These are phyloP conservation scores for Collariella sp. DNA, from an alignment of 495 filamentous ascomycete genomes.

Conservation along the genomic window DNA sequence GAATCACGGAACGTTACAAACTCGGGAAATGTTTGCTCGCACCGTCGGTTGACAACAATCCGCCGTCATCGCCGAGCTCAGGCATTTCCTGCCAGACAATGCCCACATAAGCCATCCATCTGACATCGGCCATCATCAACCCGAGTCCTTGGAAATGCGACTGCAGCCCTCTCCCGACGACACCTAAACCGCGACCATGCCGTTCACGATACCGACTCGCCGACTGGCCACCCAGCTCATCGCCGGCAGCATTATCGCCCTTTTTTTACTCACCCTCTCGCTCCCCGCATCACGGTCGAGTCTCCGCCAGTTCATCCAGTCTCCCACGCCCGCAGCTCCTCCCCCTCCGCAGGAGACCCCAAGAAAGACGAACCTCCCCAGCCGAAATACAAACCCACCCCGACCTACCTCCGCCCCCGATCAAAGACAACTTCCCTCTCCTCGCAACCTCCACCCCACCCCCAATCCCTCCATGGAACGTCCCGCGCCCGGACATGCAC, in stretches of 20 bases:
- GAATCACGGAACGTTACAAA: no score
- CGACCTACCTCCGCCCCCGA: constrained; percentile 29
- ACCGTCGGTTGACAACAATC: no score
- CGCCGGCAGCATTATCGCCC: neutral
- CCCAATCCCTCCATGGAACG: constrained; percentile 38
- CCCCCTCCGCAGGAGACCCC: neutral
- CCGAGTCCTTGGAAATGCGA: neutral
- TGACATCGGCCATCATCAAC: no score
- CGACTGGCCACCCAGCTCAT: neutral
- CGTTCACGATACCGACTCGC: constrained; percentile 1
- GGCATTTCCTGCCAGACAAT: no score
- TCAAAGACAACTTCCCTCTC: constrained; percentile 33
- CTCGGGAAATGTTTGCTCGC: no score
- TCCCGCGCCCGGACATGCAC: constrained; percentile 25
- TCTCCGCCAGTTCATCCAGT: neutral
- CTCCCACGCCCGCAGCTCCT: neutral
- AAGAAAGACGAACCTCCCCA: constrained; percentile 5
- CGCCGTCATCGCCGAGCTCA: no score
- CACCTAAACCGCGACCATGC: neutral
- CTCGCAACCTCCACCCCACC: constrained; percentile 29
- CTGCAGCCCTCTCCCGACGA: neutral
- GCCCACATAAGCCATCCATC: no score
- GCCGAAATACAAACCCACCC: constrained; percentile 27
- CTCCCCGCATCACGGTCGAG: neutral
- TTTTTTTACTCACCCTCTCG: neutral